Base-by-base conservation (phyloP, 306 rosid genomes). In the Gleditsia sinensis region DNA sequence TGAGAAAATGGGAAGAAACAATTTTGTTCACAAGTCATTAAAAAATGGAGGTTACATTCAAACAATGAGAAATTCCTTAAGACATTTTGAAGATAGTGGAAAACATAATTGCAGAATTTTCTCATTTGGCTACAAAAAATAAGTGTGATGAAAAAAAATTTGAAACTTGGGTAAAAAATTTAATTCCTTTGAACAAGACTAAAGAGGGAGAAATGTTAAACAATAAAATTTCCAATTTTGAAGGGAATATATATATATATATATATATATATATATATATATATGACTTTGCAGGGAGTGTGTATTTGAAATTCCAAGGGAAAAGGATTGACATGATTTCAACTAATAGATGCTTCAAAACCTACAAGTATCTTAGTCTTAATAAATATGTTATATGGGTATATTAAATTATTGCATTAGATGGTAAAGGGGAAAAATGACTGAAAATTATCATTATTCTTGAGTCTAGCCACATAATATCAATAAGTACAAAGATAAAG, bases 381-480 rank as follows among this genome's bases (percentile, higher is more conserved):
- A 25, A 9, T 20, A 20, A 57, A 49, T 16, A 39, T 28, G 48
- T 50, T 20, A 32, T 27, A 57, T 9, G 39, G 42, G 17, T 56
- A 32, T 37, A 45, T 33, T 5, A 43, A 71, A 56, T 46, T 63
- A 58, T 50, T 55, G 40, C 9, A 39, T 32, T 59, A 51, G 56
- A 69, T 33, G 34, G 45, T 3, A 25, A 43, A 51, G 20, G 42
- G 59, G 33, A 48, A n/a, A 71, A 8, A 34, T 34, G 74, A 56
- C 39, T 3, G 43, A 71, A 64, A 64, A 40, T 8, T 39, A 46
- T 63, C 75, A 6, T 37, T 40, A 54, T 37, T 65, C 67, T 17
- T 24, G 43, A 72, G 68, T 80, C 67, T 80, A 76, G 88, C 84
- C 86, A 61, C 66, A 61, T 67, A 61, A 53, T 40, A 19, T 60